Evolutionary conservation across 805 yeast genomes (phyloP), one percentile per base, ranked within the genome.

Genomic region (Kazachstania bromeliacearum): DNA sequence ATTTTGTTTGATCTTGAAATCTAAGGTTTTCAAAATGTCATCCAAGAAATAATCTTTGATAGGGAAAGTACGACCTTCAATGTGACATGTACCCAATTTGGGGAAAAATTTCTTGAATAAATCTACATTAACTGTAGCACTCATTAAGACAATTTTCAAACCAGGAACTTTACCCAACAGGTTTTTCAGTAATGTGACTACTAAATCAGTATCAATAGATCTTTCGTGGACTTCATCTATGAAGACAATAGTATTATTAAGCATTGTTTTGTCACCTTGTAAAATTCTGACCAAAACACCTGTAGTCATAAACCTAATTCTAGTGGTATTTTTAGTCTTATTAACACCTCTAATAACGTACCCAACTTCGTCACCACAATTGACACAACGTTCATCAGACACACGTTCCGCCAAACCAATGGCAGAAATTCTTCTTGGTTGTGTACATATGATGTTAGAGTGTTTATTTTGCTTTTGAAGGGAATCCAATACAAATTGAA

Each of bases 221-320:
- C 97, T 64, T 59, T 89, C 97, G 56, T 89, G 97, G n/a, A 89
- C 97, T 60, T 89, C 97, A 66, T 89, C 97, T 27, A 88, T 75
- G 28, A 88, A 77, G 26, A 88, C 72, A 22, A 78, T 75, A 13
- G 88, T 60, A 36, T 71, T 62, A 10, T 68, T 64, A 41, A 82
- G 70, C 34, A 75, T 59, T 1, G 57, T 54, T 27, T 56, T 47
- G 19, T 58, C 60, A 12, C 50, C 42, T 54, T 88, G 96, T 18
- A 88, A 65, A 77, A 88, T 81, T 42, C 96, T 69, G 19, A 89
- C 71, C 31, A 89, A 66, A 4, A 89, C 92, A 70, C 97, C 97
- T 0, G 95, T 84, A 2, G 97, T 89, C 38, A 84, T 84, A 57
- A 89, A 89, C 19, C 82, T 72, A n/a, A 89, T 67, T 51, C 88